Conservation (phyloP, 441 rosid species). For the Pelargonium cotyledonis region DNA sequence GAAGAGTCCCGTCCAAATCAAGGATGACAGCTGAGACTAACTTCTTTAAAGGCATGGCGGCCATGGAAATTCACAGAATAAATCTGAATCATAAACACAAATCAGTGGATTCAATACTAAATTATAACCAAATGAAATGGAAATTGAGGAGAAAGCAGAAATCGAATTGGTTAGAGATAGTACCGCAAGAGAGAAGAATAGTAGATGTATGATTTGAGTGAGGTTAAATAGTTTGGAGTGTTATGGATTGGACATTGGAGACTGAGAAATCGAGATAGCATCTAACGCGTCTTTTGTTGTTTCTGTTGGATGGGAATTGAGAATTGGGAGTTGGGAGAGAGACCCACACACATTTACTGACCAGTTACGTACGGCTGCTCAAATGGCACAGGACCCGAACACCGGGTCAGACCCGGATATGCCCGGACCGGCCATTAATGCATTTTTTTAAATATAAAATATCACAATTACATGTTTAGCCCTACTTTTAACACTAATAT, state of each 20-base stretch:
- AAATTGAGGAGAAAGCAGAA: not conserved
- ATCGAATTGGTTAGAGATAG: not conserved
- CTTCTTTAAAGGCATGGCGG: slow-evolving; percentile 44
- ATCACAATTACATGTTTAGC: no score
- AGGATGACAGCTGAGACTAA: slow-evolving; percentile 55
- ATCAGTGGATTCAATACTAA: not conserved
- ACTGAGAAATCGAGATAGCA: slow-evolving; percentile 2
- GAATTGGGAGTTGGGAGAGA: not conserved
- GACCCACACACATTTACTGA: no score
- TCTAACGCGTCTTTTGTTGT: not conserved
- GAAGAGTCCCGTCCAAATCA: slow-evolving; percentile 83
- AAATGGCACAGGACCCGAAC: no score
- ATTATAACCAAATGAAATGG: not conserved
- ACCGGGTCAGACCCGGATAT: no score
- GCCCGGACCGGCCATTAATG: no score
- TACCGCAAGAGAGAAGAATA: not conserved
- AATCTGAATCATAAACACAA: slow-evolving; percentile 1
- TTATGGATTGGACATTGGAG: not conserved
- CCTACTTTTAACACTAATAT: no score
- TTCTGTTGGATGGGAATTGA: not conserved
- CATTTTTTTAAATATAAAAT: no score
- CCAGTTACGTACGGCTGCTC: no score
- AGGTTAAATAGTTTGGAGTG: not conserved
- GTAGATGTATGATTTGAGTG: not conserved
- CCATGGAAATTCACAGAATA: slow-evolving; percentile 27